Evolutionary conservation across 805 yeast genomes (phyloP).

Genomic region (Huiozyma naganishii): DNA sequence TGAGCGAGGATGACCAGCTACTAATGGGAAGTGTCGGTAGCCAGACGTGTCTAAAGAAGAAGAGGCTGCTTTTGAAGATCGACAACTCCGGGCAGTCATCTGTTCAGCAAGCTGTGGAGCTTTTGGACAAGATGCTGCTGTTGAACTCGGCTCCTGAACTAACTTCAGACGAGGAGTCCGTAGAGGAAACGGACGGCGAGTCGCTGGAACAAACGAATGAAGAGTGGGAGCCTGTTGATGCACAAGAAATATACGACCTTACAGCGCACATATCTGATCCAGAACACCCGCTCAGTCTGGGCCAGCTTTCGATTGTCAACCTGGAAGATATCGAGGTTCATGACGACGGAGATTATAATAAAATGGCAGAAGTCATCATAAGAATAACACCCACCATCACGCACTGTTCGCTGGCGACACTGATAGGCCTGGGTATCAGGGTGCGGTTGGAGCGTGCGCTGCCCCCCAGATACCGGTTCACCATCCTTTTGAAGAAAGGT

Average conservation of each 20-base stretch:
- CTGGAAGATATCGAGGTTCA: slow-evolving; percentile 65
- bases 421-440: slow-evolving; percentile 89
- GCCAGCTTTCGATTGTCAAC: slow-evolving; percentile 89
- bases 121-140: slow-evolving; percentile 19
- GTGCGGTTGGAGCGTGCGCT: slow-evolving; percentile 84
- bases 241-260: slow-evolving; percentile 83
- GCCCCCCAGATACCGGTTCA: slow-evolving; percentile 73
- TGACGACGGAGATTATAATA: slow-evolving; percentile 41
- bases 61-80: slow-evolving; percentile 18
- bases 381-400: slow-evolving; percentile 95
- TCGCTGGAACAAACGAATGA: neutral
- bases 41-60: slow-evolving; percentile 13
- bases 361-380: slow-evolving; percentile 66
- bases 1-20: slow-evolving; percentile 16
- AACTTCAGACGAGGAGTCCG: slow-evolving; percentile 13
- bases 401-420: slow-evolving; percentile 91
- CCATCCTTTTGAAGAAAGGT: slow-evolving; percentile 76
- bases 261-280: slow-evolving; percentile 88
- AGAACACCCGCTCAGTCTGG: slow-evolving; percentile 91
- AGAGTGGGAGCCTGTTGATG: slow-evolving; percentile 53
- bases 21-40: slow-evolving; percentile 8
- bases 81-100: slow-evolving; percentile 17
- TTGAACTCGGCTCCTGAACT: slow-evolving; percentile 18
- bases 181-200: slow-evolving; percentile 4
- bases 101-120: slow-evolving; percentile 20